Evolutionary conservation across 306 rosid genomes (phyloP).

Genomic region (Canavalia gladiata): DNA sequence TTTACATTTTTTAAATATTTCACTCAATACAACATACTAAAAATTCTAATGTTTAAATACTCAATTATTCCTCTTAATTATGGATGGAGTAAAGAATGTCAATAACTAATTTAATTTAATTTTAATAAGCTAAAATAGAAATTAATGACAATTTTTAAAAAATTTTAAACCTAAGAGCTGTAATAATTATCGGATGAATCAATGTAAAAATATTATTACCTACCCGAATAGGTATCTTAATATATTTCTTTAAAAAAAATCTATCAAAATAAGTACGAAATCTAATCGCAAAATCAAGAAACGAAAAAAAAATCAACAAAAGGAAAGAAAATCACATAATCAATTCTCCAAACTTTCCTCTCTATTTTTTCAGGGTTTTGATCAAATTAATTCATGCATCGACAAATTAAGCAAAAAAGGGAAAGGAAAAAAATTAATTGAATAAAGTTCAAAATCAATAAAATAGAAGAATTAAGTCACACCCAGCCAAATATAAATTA

Average conservation of each 20-base stretch:
- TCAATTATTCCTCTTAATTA: neutral
- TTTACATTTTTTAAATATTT: neutral
- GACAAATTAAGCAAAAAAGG: neutral
- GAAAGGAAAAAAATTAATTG: neutral
- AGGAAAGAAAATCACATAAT: neutral
- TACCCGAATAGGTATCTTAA: neutral
- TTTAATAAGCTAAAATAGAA: neutral
- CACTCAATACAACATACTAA: neutral
- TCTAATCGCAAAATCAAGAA: neutral
- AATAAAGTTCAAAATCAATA: neutral
- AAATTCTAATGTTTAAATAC: neutral
- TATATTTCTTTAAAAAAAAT: neutral
- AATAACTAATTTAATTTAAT: neutral
- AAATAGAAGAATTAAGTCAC: neutral
- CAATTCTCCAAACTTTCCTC: neutral
- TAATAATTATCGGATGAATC: neutral
- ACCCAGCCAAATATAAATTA: neutral
- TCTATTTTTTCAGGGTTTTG: neutral
- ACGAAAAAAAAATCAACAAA: neutral
- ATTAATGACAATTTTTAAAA: neutral
- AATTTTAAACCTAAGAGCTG: neutral
- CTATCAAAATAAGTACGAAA: neutral
- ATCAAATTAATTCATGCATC: neutral
- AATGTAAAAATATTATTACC: neutral
- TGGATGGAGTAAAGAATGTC: neutral